These are phyloP conservation scores for Austropuccinia psidii DNA, from an alignment of 1,284 basidiomycete species.

Conservation along the genomic window DNA sequence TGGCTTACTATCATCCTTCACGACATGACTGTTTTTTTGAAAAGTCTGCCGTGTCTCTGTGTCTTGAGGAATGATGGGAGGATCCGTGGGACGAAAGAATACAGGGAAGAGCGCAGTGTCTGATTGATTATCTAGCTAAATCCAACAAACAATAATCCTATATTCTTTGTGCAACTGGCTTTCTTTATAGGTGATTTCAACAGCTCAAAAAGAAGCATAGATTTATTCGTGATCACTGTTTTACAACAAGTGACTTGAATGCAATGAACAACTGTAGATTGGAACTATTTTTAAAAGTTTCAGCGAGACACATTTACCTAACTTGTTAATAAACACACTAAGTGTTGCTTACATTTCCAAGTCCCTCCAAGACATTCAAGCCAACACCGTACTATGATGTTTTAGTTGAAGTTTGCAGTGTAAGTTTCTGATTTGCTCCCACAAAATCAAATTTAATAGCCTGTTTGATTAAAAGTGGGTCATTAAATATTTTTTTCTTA, in stretches of 20 bases:
- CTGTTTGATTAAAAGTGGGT: conserved; percentile 48
- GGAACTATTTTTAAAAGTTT: conserved; percentile 31
- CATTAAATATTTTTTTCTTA: not conserved
- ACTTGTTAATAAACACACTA: conserved; percentile 20
- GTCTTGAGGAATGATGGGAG: conserved; percentile 69
- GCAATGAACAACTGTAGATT: conserved; percentile 33
- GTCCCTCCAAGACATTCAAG: conserved; percentile 84
- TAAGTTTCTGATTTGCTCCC: conserved; percentile 75
- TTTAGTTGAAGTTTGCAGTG: conserved; percentile 61
- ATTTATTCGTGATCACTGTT: conserved; percentile 64
- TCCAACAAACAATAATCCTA: conserved; percentile 72
- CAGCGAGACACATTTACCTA: conserved; percentile 20
- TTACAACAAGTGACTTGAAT: conserved; percentile 17
- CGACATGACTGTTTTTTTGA: conserved; percentile 75
- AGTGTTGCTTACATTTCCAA: too few relatives aligned
- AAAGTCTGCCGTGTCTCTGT: conserved; percentile 79
- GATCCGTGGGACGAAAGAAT: conserved; percentile 85
- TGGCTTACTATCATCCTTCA: conserved; percentile 78
- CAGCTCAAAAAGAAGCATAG: conserved; percentile 69
- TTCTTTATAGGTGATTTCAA: conserved; percentile 80
- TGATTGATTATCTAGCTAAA: conserved; percentile 98
- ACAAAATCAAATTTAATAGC: conserved; percentile 82
- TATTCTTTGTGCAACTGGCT: conserved; percentile 69
- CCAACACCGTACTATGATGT: conserved; percentile 78
- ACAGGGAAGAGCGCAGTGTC: conserved; percentile 95